Evolutionary conservation across 2,329 filamentous ascomycete species (phyloP).

Genomic region (Neopestalotiopsis rosae): DNA sequence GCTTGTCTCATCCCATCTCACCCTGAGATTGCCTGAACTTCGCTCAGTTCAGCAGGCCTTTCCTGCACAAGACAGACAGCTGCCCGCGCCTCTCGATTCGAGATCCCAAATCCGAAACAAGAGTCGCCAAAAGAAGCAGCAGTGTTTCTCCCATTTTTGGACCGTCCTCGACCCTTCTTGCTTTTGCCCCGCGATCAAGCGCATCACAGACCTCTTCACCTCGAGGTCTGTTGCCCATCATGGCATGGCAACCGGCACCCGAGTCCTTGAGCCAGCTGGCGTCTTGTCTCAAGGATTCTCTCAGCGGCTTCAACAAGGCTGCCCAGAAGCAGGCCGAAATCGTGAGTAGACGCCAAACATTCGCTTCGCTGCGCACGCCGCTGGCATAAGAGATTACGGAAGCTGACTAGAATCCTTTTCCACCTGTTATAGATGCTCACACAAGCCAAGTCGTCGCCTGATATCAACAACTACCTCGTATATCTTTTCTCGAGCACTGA

Average conservation of each 20-base stretch:
- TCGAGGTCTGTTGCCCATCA: conserved; percentile 44
- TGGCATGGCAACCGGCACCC: conserved; percentile 92
- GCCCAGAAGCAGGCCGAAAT: conserved; percentile 89
- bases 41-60: not conserved
- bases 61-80: conserved; percentile 18
- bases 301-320: conserved; percentile 80
- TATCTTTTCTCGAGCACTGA: conserved; percentile 82
- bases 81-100: conserved; percentile 1
- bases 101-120: not conserved
- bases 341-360: conserved; percentile 57
- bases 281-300: conserved; percentile 86
- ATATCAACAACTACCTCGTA: conserved; percentile 96
- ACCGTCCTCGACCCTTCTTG: not conserved
- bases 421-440: conserved; percentile 75
- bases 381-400: not conserved
- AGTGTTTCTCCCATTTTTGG: not conserved
- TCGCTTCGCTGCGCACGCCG: not conserved
- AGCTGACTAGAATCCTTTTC: not conserved
- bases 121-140: conserved; percentile 3
- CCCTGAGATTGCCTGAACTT: not conserved
- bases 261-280: conserved; percentile 90
- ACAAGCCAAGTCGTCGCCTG: conserved; percentile 85
- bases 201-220: not conserved
- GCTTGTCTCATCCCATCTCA: not conserved
- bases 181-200: not conserved